A percentile compares a stretch with the other conserved stretches of the same genome.
Conservation (phyloP, 352 stramenopile species). For the Phytophthora kernoviae region DNA sequence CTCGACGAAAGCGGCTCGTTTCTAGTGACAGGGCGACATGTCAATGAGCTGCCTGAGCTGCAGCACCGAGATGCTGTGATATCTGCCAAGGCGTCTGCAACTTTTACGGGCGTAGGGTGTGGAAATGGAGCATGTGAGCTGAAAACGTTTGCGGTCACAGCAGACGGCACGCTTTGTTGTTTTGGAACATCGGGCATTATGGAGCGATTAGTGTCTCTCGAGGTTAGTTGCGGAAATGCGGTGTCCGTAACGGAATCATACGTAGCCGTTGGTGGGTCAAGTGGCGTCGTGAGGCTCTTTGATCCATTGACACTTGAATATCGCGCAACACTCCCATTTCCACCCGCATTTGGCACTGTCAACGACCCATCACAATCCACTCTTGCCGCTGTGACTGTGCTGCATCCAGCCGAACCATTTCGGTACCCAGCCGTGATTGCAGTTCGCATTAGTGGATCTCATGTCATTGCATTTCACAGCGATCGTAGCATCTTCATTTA, state of each 20-base stretch:
- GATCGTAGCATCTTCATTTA: conserved; percentile 87
- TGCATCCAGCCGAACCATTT: conserved; percentile 62
- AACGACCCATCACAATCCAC: conserved; percentile 19
- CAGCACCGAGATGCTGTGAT: conserved; percentile 61
- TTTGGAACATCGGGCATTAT: conserved; percentile 77
- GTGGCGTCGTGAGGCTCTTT: conserved; percentile 73
- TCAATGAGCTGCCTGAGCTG: conserved; percentile 68
- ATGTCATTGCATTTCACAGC: conserved; percentile 74
- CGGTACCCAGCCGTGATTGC: conserved; percentile 64
- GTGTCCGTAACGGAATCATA: conserved; percentile 81
- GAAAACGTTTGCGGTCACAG: conserved; percentile 78
- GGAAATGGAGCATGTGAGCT: conserved; percentile 53
- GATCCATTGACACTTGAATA: conserved; percentile 78
- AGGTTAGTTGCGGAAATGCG: conserved; percentile 60
- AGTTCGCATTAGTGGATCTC: conserved; percentile 61
- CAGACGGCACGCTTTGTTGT: conserved; percentile 76
- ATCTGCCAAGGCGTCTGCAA: conserved; percentile 62
- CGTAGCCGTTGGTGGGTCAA: conserved; percentile 68
- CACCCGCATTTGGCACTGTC: conserved; percentile 64
- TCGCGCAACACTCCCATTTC: conserved; percentile 72
- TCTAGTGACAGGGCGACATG: conserved; percentile 51
- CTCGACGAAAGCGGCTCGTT: conserved; percentile 59
- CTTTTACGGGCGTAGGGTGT: conserved; percentile 74
- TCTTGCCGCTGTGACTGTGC: conserved; percentile 12
- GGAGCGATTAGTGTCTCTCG: conserved; percentile 77